Base-by-base conservation (phyloP, 2,329 filamentous ascomycete species). In the Meredithiella fracta region DNA sequence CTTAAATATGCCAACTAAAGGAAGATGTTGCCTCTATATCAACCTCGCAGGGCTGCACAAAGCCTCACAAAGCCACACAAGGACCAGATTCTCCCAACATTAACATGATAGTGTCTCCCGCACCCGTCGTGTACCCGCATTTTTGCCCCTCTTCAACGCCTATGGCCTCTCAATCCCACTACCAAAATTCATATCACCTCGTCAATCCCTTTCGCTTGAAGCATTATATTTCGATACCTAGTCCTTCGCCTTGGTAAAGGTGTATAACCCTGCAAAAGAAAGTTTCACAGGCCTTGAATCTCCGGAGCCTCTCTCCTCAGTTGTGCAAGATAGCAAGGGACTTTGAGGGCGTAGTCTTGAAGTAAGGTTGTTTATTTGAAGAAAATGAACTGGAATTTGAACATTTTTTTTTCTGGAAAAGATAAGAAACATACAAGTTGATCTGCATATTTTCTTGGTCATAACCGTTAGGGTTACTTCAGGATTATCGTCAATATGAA, bases 171-270 rank as follows among this genome's bases (percentile, higher is more conserved):
- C 14, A 7, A 44, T 20, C 40, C 40, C 38, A n/a, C 25, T 51
- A 51, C 49, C 49, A 51, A 29, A 51, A 51, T 8, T n/a, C 25
- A n/a, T 14, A 51, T 51, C 49, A 51, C 31, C 29, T 51, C 49
- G 23, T 51, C 25, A 51, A 51, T 31, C 26, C 49, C 49, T 25
- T 51, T 51, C 49, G 49, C 49, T 26, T 51, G 49, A 26, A 31
- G 29, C 25, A 51, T 26, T 17, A 51, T 51, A 7, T 51, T 31
- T 51, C 15, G 25, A 11, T 31, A n/a, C 23, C 49, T 31, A n/a
- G 49, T 51, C 49, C 49, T 51, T 26, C n/a, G 5, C 25, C 25
- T 51, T 26, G n/a, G 22, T 31, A 20, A n/a, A n/a, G n/a, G n/a
- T 44, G 3, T 6, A 29, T 29, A 26, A 17, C 49, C 49, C 20